phyloP scores from a whole-genome alignment of 441 rosid genomes.

The Adansonia madagascariensis region DNA sequence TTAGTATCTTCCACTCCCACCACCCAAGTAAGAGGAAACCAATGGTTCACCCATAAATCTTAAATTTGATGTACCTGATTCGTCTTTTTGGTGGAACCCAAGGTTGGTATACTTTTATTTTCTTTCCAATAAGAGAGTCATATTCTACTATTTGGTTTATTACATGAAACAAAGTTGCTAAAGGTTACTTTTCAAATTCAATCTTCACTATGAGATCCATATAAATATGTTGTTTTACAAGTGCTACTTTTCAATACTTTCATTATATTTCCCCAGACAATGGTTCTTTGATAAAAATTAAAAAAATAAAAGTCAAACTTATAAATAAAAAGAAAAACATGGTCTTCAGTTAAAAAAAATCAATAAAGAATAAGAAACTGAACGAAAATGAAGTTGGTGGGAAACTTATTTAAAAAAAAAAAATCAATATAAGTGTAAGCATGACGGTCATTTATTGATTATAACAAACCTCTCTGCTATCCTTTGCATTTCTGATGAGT shows the following conservation, averaged over 20 bases:
- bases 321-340: neutral
- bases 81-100: neutral
- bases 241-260: neutral
- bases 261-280: neutral
- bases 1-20: neutral
- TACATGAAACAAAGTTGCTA: neutral
- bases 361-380: neutral
- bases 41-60: conserved; percentile 10
- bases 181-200: neutral
- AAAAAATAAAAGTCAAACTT: neutral
- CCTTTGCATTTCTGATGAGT: conserved; percentile 90
- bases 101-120: neutral
- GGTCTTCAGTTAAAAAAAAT: neutral
- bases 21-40: neutral
- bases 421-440: too few species aligned
- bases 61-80: neutral
- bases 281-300: neutral
- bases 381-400: neutral
- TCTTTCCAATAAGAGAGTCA: neutral
- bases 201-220: neutral
- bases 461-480: conserved; percentile 72
- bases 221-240: too few species aligned
- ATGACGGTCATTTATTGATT: neutral
- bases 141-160: conserved; percentile 11
- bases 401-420: neutral